phyloP scores from a whole-genome alignment of 352 stramenopile species.

The Phytophthora agathidicida region DNA sequence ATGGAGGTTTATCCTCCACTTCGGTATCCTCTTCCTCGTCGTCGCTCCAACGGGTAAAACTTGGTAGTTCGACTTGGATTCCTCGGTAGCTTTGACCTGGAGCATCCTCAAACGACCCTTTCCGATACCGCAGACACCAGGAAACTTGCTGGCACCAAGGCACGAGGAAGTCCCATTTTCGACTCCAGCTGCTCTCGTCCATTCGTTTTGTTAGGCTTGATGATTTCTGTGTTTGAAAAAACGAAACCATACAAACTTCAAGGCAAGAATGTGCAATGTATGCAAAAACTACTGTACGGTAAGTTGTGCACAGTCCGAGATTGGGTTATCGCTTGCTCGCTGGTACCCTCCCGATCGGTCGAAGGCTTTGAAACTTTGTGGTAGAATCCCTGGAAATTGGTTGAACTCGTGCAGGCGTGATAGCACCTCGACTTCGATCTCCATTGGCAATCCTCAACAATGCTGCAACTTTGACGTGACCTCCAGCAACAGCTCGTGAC shows the following conservation, averaged over 20 bases:
- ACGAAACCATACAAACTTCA: too few species aligned
- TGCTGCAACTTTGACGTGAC: slow-evolving; percentile 28
- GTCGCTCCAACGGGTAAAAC: slow-evolving; percentile 4
- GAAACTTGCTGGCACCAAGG: slow-evolving; percentile 22
- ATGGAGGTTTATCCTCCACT: neutral
- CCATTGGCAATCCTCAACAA: slow-evolving; percentile 23
- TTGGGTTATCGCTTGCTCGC: too few species aligned
- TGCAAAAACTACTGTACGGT: too few species aligned
- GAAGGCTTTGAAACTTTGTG: slow-evolving; percentile 9
- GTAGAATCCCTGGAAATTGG: neutral
- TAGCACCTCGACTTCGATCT: slow-evolving; percentile 16
- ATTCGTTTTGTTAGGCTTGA: slow-evolving; percentile 4
- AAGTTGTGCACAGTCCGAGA: too few species aligned
- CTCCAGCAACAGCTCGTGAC: slow-evolving; percentile 25
- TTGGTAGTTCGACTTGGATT: slow-evolving; percentile 22
- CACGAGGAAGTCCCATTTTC: slow-evolving; percentile 29
- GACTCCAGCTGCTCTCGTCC: slow-evolving; percentile 5
- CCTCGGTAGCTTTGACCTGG: slow-evolving; percentile 19
- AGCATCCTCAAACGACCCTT: slow-evolving; percentile 6
- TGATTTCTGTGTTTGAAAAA: too few species aligned
- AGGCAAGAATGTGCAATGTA: too few species aligned
- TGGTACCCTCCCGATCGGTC: too few species aligned
- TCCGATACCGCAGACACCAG: slow-evolving; percentile 18
- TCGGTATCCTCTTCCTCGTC: neutral
- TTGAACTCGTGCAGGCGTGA: slow-evolving; percentile 8